Conservation (phyloP, 2,329 filamentous ascomycete genomes). For the Alternaria angustiovoidea region DNA sequence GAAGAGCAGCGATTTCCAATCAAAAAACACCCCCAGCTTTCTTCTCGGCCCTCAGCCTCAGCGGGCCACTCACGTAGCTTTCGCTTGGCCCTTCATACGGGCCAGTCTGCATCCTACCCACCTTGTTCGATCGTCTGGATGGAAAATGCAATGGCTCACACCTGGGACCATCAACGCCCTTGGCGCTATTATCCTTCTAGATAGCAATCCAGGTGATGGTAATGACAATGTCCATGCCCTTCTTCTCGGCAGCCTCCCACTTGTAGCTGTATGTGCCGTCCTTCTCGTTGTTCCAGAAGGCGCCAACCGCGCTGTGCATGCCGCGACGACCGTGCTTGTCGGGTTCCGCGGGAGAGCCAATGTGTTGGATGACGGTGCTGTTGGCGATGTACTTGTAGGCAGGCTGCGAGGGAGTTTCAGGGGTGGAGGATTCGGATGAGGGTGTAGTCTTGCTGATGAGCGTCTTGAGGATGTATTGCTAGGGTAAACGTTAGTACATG, state of each 20-base stretch:
- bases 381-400: slow-evolving; percentile 95
- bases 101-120: neutral
- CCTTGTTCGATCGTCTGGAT: neutral
- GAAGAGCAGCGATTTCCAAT: slow-evolving; percentile 11
- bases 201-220: slow-evolving; percentile 74
- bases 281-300: slow-evolving; percentile 90
- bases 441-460: slow-evolving; percentile 78
- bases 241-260: slow-evolving; percentile 68
- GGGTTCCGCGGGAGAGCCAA: slow-evolving; percentile 55
- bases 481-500: slow-evolving; percentile 50
- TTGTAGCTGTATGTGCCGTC: slow-evolving; percentile 92
- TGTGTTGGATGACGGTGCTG: slow-evolving; percentile 97
- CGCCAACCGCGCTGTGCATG: slow-evolving; percentile 86
- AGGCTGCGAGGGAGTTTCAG: slow-evolving; percentile 58
- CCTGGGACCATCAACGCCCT: neutral
- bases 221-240: slow-evolving; percentile 62
- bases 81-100: slow-evolving; percentile 5
- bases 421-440: slow-evolving; percentile 51
- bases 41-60: slow-evolving; percentile 7
- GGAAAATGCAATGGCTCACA: neutral
- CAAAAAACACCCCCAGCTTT: slow-evolving; percentile 1
- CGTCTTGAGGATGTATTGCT: slow-evolving; percentile 80
- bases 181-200: slow-evolving; percentile 21
- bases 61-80: slow-evolving; percentile 5
- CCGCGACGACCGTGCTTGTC: slow-evolving; percentile 82